Conservation (phyloP, 2,329 filamentous ascomycete species). For the Colletotrichum abscissum region DNA sequence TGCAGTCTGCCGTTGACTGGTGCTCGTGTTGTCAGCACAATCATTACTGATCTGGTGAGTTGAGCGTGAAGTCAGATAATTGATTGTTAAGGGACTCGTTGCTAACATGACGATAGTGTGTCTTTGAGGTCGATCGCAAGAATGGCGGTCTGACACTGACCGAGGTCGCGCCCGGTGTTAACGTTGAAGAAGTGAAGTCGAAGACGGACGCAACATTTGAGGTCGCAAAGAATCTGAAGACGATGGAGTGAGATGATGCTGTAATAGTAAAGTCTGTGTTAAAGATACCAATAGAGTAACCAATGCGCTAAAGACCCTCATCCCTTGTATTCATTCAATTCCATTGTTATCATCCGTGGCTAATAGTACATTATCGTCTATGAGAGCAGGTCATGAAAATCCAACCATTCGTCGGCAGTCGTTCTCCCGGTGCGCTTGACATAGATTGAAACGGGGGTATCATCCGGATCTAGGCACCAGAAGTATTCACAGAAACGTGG, state of each 20-base stretch:
- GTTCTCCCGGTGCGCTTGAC: conserved; percentile 6
- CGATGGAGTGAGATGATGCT: conserved; percentile 48
- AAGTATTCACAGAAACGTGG: not conserved
- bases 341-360: not conserved
- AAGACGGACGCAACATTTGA: conserved; percentile 78
- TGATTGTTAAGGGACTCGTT: rapidly evolving
- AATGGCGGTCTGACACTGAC: conserved; percentile 74
- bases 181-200: conserved; percentile 73
- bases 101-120: conserved; percentile 59
- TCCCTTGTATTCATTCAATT: not conserved
- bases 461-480: conserved; percentile 10
- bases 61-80: not conserved
- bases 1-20: conserved; percentile 76
- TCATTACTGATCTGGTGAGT: conserved; percentile 79
- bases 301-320: not conserved
- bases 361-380: conserved; percentile 24
- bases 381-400: not conserved
- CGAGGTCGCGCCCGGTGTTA: conserved; percentile 76
- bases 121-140: conserved; percentile 74
- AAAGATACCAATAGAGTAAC: conserved; percentile 24
- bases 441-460: conserved; percentile 9
- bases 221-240: conserved; percentile 68
- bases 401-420: not conserved
- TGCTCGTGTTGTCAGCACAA: conserved; percentile 74
- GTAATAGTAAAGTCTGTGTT: not conserved